Conservation (phyloP, 352 stramenopile species). For the Pythium dissotocum region DNA sequence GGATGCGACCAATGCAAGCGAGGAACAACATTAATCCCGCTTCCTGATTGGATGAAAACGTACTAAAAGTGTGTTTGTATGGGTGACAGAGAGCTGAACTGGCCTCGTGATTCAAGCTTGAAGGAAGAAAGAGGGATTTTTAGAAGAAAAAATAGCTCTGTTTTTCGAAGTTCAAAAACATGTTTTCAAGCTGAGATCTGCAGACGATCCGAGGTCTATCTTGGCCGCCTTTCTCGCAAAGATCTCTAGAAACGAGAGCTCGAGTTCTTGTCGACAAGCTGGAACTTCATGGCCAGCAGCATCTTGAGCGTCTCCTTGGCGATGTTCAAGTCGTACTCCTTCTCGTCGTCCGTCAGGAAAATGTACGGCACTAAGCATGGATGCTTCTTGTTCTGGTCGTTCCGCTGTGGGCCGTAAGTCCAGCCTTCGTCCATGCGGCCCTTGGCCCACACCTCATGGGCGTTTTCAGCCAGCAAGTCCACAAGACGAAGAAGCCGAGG, state of each 20-base stretch:
- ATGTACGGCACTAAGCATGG: slow-evolving; percentile 87
- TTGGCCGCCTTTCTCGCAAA: neutral
- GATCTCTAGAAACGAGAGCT: slow-evolving; percentile 9
- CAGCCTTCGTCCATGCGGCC: slow-evolving; percentile 87
- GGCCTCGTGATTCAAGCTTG: no score
- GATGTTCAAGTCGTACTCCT: slow-evolving; percentile 89
- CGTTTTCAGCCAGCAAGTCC: slow-evolving; percentile 83
- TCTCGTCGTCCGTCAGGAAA: slow-evolving; percentile 88
- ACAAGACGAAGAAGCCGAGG: slow-evolving; percentile 67
- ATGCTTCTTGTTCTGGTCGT: slow-evolving; percentile 81
- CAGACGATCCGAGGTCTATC: neutral
- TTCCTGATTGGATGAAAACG: slow-evolving; percentile 14
- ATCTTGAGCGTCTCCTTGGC: slow-evolving; percentile 88
- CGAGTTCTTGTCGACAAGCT: slow-evolving; percentile 61
- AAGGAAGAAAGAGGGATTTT: no score
- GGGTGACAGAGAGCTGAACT: no score
- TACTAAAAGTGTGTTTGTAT: neutral
- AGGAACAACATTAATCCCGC: neutral
- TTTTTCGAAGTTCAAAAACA: neutral
- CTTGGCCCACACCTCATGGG: slow-evolving; percentile 87
- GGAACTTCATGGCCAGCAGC: slow-evolving; percentile 86
- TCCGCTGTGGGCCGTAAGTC: slow-evolving; percentile 80
- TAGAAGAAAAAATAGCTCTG: no score
- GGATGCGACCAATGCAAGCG: slow-evolving; percentile 2
- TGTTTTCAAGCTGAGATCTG: neutral